Evolutionary conservation across 139 green algal genomes (phyloP), one percentile per base, ranked within the genome.

Genomic region (Astrephomene gubernaculifera): DNA sequence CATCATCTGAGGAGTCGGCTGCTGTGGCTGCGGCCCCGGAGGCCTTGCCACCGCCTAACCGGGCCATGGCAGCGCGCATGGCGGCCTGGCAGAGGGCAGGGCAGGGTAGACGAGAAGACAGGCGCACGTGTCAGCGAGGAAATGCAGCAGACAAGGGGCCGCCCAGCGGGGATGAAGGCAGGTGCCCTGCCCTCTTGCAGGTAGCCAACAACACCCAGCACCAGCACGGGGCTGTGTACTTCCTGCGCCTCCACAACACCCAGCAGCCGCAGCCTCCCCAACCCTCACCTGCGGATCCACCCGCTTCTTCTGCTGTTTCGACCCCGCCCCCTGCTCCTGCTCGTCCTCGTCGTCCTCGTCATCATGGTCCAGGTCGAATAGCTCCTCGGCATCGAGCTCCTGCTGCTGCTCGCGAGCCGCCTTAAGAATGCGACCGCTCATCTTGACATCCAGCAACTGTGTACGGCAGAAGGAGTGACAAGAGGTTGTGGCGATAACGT

Each of bases 321-420:
- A 17, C 7, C 39, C 68, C 7, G n/a, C 65, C 68, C 41, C 39
- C 17, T 44, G n/a, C 39, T 75, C 68, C 5, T 35, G 38, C 0
- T 57, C 74, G 14, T 39, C 54, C 38, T 64, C 78, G n/a, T 61
- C n/a, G 29, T 61, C 73, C 25, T 71, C 74, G 29, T 33, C 38
- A 6, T 38, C 61, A 19, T 52, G 61, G 41, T 73, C 81, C 57
- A 82, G 43, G 52, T 86, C 84, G 22, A 83, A 75, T 1, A 57
- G 27, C 74, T 88, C 87, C 39, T 94, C 95, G 25, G 86, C 92
- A 27, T 97, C 94, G 19, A 99, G 21, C 69, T 99, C 97, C 67
- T 95, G 86, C 87, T 97, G 95, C 90, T 99, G 96, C 70, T 89
- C 87, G 0, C 90, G 90, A 1, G 97, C 96, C 73, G 95, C 92